Evolutionary conservation across 371 early-diverging fungal species (phyloP), one percentile per base, ranked within the genome.

Genomic region (Mortierella polycephala): DNA sequence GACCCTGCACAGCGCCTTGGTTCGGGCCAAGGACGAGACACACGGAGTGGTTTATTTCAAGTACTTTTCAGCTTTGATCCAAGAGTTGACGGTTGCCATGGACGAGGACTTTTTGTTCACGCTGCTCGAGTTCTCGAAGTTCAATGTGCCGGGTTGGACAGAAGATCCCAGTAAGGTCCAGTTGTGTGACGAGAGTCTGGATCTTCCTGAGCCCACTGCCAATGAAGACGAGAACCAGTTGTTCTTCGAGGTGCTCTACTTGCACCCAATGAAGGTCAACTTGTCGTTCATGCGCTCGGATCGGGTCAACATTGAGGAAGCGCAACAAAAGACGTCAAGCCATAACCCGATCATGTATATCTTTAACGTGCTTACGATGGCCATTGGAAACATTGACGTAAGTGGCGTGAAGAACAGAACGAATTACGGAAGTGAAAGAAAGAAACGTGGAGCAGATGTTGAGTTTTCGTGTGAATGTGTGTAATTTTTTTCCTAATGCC

Each of bases 191-290:
- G 87, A 86, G 42, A 83, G 76, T 13, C 79, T 87, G 10, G 90
- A 90, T 40, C 89, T 94, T 39, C 94, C 96, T 3, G 91, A 95
- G 57, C 90, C 93, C 1, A 84, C 84, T 11, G 81, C 88, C 6
- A 79, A 81, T 3, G 90, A 94, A 30, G 91, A 90, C 5, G 89
- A 89, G 12, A 82, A 84, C 13, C 90, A 92, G 69, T 74, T 96
- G 53, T 99, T 96, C 81, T 99, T 99, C 85, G 99, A 98, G 82
- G 85, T 93, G 46, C 89, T 99, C 53, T 92, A 95, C 59, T 86
- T 98, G 51, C 98, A 98, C 64, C 99, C 99, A 0, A 89, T 98
- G 79, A 95, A 95, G 77, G 82, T 97, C 67, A 96, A 97, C 73
- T 77, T 99, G 7, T 95, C 98, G 6, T 99, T 98, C 81, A 85